These are phyloP conservation scores for Boletellus deceptivus DNA, from an alignment of 1,284 basidiomycete species.

Conservation along the genomic window DNA sequence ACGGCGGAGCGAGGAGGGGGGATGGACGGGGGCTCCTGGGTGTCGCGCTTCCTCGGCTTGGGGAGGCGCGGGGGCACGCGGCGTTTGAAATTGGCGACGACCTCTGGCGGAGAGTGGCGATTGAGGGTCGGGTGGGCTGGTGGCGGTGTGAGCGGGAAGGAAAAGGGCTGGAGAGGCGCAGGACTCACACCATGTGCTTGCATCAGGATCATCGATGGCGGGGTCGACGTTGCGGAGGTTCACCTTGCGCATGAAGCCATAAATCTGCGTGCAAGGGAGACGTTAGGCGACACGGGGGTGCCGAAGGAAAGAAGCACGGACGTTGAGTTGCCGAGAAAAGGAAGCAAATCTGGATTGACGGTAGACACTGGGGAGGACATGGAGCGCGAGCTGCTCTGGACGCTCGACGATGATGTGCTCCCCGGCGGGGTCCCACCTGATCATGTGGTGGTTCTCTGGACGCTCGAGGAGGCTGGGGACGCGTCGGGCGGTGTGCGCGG, in stretches of 20 bases:
- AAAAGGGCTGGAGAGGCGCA: slow-evolving; percentile 16
- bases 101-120: slow-evolving; percentile 80
- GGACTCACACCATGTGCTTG: slow-evolving; percentile 87
- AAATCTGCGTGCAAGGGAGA: slow-evolving; percentile 59
- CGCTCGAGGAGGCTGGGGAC: slow-evolving; percentile 70
- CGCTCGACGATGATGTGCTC: slow-evolving; percentile 91
- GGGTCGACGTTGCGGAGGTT: slow-evolving; percentile 89
- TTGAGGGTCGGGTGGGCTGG: slow-evolving; percentile 85
- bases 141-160: slow-evolving; percentile 21
- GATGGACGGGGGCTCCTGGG: slow-evolving; percentile 56
- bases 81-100: slow-evolving; percentile 88
- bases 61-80: slow-evolving; percentile 87
- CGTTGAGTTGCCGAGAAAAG: slow-evolving; percentile 92
- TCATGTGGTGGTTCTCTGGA: slow-evolving; percentile 87
- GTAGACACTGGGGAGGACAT: slow-evolving; percentile 86
- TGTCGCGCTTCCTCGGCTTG: slow-evolving; percentile 75
- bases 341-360: slow-evolving; percentile 91
- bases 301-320: slow-evolving; percentile 44
- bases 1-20: slow-evolving; percentile 73
- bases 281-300: slow-evolving; percentile 19
- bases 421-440: slow-evolving; percentile 86
- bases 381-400: slow-evolving; percentile 84
- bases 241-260: slow-evolving; percentile 94
- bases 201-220: slow-evolving; percentile 88
- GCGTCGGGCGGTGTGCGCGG: slow-evolving; percentile 12